Base-by-base conservation (phyloP, 805 yeast genomes). In the Sungouiozyma ichnusensis region DNA sequence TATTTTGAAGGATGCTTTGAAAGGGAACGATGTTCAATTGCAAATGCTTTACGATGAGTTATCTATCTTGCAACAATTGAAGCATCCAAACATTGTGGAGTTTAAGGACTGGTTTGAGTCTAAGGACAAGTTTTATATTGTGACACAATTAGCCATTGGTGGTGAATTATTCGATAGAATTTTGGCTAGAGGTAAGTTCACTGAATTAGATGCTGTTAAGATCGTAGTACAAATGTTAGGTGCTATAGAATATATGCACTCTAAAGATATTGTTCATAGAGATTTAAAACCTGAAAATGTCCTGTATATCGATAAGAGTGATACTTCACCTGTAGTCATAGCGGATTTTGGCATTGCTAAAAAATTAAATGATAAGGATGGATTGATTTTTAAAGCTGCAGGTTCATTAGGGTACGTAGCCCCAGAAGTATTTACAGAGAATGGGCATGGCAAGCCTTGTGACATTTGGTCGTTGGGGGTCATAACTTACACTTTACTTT, bases 331-430 rank as follows among this genome's bases (percentile, higher is more conserved):
- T 42, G 70, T 90, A 31, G 96, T 88, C 9, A 68, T 90, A 48
- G 96, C 97, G 1, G 98, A 90, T 65, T 90, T 90, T 62, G 98
- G 98, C 39, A 92, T 90, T 47, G 96, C 97, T 29, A 85, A 85
- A 60, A 73, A 76, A 52, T 66, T 90, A 48, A 68, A 71, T 44
- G 61, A 69, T 11, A 71, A 76, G 3, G 73, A 77, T 50, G 85
- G 82, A 43, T 66, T 75, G 45, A 67, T 85, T 45, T 77, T 72
- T 27, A 68, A 81, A 17, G 79, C 84, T 35, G 95, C 95, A 1
- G 97, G 97, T 1, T 84, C 95, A 1, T 79, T 85, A 63, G 97
- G 98, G 1, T 90, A 90, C 60, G 96, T 95, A 29, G 97, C 97
- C 0, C 98, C 98, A 0, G 98, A 90, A 57, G 87, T 90, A 6